These are phyloP conservation scores for Volvox reticuliferus DNA, from an alignment of 139 green algal genomes.

Conservation along the genomic window DNA sequence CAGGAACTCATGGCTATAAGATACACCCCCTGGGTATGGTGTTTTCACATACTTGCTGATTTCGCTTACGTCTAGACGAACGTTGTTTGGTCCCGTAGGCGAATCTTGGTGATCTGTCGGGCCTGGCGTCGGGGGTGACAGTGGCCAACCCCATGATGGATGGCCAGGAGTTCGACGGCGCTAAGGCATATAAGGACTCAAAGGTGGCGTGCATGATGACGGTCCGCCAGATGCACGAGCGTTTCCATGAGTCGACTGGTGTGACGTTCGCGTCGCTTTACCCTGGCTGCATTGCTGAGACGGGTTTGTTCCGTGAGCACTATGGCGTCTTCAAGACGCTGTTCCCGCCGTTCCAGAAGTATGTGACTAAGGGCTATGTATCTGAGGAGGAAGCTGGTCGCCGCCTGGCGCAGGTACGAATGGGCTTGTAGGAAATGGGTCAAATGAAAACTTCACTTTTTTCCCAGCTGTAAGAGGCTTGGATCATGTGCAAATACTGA, in stretches of 20 bases:
- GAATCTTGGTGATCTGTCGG: conserved; percentile 90
- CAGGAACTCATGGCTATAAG: no score
- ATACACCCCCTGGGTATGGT: no score
- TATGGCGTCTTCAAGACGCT: conserved; percentile 82
- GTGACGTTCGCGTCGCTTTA: conserved; percentile 93
- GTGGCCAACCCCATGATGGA: conserved; percentile 87
- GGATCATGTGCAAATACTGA: no score
- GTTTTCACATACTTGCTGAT: no score
- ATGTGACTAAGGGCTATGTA: conserved; percentile 95
- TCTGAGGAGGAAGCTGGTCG: conserved; percentile 89
- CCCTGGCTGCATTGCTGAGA: conserved; percentile 97
- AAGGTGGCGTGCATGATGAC: conserved; percentile 99
- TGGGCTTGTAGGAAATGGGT: not conserved
- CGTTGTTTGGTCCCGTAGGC: conserved; percentile 54
- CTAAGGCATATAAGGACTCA: conserved; percentile 98
- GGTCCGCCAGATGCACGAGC: conserved; percentile 88
- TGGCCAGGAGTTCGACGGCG: conserved; percentile 88
- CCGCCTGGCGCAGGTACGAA: conserved; percentile 79
- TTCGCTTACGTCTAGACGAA: no score
- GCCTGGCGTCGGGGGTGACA: conserved; percentile 65
- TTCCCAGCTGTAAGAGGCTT: not conserved
- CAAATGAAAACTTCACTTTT: not conserved
- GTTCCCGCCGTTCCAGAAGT: conserved; percentile 97
- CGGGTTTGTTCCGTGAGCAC: conserved; percentile 94
- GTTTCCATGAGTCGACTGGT: conserved; percentile 82